phyloP scores from a whole-genome alignment of 768 basidiomycete genomes.

The Megacollybia marginata region DNA sequence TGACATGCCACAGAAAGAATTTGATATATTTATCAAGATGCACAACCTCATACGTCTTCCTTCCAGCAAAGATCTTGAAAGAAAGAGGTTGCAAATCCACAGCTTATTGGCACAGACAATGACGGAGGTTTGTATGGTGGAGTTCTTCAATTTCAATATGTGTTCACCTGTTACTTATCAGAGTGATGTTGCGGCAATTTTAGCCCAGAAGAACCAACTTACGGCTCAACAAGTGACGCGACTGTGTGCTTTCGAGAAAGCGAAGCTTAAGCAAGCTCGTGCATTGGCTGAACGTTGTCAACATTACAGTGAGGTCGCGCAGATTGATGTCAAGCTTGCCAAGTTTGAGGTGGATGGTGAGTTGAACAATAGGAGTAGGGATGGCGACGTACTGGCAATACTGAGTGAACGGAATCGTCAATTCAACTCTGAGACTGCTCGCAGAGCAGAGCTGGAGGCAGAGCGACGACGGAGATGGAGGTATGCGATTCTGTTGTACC shows the following conservation, averaged over 20 bases:
- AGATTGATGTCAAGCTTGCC: slow-evolving; percentile 59
- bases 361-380: neutral
- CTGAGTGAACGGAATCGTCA: slow-evolving; percentile 90
- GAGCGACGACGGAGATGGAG: slow-evolving; percentile 69
- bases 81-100: slow-evolving; percentile 56
- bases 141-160: slow-evolving; percentile 2
- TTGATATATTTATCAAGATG: slow-evolving; percentile 44
- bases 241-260: slow-evolving; percentile 48
- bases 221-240: slow-evolving; percentile 21
- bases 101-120: slow-evolving; percentile 52
- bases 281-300: slow-evolving; percentile 70
- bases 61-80: slow-evolving; percentile 54
- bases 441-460: slow-evolving; percentile 64
- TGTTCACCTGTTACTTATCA: slow-evolving; percentile 22
- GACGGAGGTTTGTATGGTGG: slow-evolving; percentile 68
- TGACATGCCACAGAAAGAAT: slow-evolving; percentile 53
- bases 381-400: slow-evolving; percentile 51
- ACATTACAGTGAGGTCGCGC: slow-evolving; percentile 54
- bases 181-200: slow-evolving; percentile 80
- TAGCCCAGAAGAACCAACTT: slow-evolving; percentile 54
- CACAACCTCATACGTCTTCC: slow-evolving; percentile 60
- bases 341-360: slow-evolving; percentile 26
- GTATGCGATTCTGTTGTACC: slow-evolving; percentile 30
- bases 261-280: slow-evolving; percentile 61
- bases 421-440: slow-evolving; percentile 73